These are phyloP conservation scores for Blastocystis hominis DNA, from an alignment of 352 stramenopile genomes.

Conservation along the genomic window DNA sequence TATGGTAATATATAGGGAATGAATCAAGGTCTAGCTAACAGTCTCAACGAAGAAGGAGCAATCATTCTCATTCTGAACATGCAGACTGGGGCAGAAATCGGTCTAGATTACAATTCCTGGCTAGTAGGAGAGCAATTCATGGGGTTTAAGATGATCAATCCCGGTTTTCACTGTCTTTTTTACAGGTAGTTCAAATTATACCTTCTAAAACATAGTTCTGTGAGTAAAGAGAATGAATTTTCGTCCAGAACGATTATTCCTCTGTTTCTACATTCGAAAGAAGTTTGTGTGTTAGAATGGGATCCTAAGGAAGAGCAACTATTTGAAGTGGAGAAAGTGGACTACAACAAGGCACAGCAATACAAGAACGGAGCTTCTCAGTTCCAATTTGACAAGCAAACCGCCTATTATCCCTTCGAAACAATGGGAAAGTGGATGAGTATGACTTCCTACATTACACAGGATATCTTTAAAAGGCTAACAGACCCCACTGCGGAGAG, in stretches of 20 bases:
- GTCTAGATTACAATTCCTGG: constrained; percentile 50
- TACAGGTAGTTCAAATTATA: background rate
- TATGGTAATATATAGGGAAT: background rate
- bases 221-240: constrained; percentile 41
- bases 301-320: constrained; percentile 6
- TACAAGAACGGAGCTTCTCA: background rate
- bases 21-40: constrained; percentile 35
- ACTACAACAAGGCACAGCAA: background rate
- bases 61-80: constrained; percentile 39
- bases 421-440: constrained; percentile 55
- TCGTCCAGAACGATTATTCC: constrained; percentile 6
- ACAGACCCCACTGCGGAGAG: background rate
- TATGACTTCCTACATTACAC: constrained; percentile 2
- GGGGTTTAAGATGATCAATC: constrained; percentile 52
- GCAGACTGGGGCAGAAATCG: constrained; percentile 16
- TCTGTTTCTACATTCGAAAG: constrained; percentile 17
- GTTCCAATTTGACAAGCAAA: constrained; percentile 5
- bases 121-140: constrained; percentile 37
- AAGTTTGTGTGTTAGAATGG: background rate
- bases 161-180: constrained; percentile 45
- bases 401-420: constrained; percentile 30
- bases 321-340: background rate
- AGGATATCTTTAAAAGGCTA: background rate
- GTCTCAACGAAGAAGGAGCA: constrained; percentile 33
- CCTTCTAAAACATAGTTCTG: background rate